phyloP scores from a whole-genome alignment of 106 monocot genomes.

The Allium sativum region DNA sequence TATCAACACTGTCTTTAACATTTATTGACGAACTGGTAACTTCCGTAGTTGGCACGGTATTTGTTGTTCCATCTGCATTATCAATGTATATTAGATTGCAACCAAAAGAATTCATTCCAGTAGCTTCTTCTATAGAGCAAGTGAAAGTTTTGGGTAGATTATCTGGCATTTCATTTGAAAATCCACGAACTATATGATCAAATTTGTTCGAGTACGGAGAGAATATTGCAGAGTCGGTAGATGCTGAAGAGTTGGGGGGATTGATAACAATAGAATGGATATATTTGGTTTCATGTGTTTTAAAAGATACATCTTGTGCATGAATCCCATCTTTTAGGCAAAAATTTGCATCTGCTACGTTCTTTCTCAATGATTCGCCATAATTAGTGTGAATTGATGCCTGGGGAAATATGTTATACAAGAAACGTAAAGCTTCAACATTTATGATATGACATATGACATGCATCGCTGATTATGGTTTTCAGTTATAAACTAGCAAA shows the following conservation, averaged over 20 bases:
- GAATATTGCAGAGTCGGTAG: constrained; percentile 57
- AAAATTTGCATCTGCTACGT: constrained; percentile 17
- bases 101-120: constrained; percentile 11
- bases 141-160: constrained; percentile 19
- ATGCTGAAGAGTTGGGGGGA: constrained; percentile 21
- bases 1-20: constrained; percentile 25
- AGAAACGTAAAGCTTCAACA: too few relatives aligned
- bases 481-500: too few relatives aligned
- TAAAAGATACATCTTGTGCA: constrained; percentile 30
- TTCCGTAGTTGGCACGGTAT: constrained; percentile 6
- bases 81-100: constrained; percentile 8
- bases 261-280: constrained; percentile 37
- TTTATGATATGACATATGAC: too few relatives aligned
- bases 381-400: too few relatives aligned
- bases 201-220: constrained; percentile 47
- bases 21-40: constrained; percentile 5
- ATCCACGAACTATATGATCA: constrained; percentile 55
- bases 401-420: too few relatives aligned
- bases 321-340: constrained; percentile 19
- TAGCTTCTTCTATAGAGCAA: constrained; percentile 15
- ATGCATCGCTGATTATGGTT: too few relatives aligned
- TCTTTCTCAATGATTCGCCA: constrained; percentile 31
- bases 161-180: constrained; percentile 32
- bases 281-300: constrained; percentile 25
- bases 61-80: constrained; percentile 2